Evolutionary conservation across 108 stramenopile species (phyloP), one percentile per base, ranked within the genome.

Genomic region (Bacterosira constricta): DNA sequence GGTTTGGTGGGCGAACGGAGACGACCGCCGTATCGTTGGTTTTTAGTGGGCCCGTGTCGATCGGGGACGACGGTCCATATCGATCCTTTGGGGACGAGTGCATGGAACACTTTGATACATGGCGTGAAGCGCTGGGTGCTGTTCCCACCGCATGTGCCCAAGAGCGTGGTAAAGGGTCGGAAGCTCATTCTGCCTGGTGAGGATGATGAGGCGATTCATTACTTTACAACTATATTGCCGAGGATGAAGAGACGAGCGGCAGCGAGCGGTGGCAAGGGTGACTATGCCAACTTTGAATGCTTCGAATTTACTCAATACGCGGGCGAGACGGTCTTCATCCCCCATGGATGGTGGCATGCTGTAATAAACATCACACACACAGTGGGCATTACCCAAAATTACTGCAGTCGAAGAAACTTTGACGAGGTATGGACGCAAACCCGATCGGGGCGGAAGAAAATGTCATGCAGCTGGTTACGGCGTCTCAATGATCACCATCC

Each of bases 191-290:
- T 83, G 37, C 65, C 68, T 0, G 80, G 88, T 30, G 97, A 99
- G 72, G 99, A 99, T 72, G 99, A 99, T 78, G 99, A 99, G 81
- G 96, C 99, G 6, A 82, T 98, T 55, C 97, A 99, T 66, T 99
- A 97, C 74, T 99, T 99, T 66, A 91, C 86, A 35, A 88, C 86
- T 37, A 91, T 97, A 57, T 73, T 99, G 41, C 94, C 95, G 6
- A 79, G 96, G 30, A 96, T 99, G 75, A 95, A 96, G 60, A 79
- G 85, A 3, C 75, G 82, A 56, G 90, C 93, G 10, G 75, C 72
- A 10, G 69, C 59, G n/a, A 12, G 58, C 30, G 63, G 69, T 21
- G 49, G 59, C 20, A 55, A 41, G 12, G 67, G 57, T 25, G 36
- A 25, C 5, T 91, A 91, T 52, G 60, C 72, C 44, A 68, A 89